Conservation (phyloP, 495 filamentous ascomycete genomes). For the Xylona heveae region DNA sequence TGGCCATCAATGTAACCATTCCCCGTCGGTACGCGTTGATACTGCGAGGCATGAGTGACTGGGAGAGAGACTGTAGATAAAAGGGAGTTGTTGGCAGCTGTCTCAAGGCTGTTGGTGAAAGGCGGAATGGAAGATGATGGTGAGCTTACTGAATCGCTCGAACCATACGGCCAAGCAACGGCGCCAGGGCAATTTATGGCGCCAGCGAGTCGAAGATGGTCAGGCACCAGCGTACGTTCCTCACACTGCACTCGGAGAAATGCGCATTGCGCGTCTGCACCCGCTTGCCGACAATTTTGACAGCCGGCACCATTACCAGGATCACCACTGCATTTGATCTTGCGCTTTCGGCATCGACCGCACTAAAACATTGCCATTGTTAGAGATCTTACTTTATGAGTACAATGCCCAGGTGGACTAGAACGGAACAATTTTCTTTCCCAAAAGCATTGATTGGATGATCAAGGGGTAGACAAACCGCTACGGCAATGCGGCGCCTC, state of each 20-base stretch:
- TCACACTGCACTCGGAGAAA: slow-evolving; percentile 44
- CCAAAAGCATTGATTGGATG: slow-evolving; percentile 1
- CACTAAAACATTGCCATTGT: slow-evolving; percentile 36
- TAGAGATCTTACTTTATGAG: background rate
- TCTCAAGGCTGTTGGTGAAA: too few relatives aligned
- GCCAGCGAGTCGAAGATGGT: slow-evolving; percentile 2
- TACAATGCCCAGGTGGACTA: too few relatives aligned
- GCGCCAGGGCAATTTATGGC: too few relatives aligned
- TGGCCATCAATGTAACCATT: too few relatives aligned
- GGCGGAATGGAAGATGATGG: too few relatives aligned
- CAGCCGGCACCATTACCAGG: slow-evolving; percentile 54
- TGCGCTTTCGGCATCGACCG: slow-evolving; percentile 72
- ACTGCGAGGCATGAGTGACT: too few relatives aligned
- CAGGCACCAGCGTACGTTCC: slow-evolving; percentile 3
- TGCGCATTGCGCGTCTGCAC: slow-evolving; percentile 39
- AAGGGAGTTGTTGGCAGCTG: too few relatives aligned
- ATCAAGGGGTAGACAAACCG: slow-evolving; percentile 4
- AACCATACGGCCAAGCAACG: too few relatives aligned
- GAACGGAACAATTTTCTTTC: background rate
- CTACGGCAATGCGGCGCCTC: slow-evolving; percentile 5
- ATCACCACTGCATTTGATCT: slow-evolving; percentile 93
- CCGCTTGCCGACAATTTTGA: slow-evolving; percentile 59
- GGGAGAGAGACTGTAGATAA: too few relatives aligned
- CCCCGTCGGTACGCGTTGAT: too few relatives aligned
- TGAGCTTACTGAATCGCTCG: too few relatives aligned